Evolutionary conservation across 305 asterid species (phyloP), one percentile per base, ranked within the genome.

Genomic region (Fraxinus ornus): DNA sequence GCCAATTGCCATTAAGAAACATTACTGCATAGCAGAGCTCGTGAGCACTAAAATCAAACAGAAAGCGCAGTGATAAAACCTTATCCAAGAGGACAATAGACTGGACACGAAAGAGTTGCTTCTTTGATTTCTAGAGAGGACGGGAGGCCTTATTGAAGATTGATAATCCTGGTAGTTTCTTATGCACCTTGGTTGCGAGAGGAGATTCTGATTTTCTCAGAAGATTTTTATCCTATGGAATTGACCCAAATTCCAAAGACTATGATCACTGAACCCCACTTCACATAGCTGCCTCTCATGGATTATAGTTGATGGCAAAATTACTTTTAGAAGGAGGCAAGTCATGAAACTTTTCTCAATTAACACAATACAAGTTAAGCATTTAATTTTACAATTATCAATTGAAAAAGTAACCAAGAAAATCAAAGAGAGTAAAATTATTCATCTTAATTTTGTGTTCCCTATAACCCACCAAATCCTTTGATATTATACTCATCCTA

Each of bases 181-280:
- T 95, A 84, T 95, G 97, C 85, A 13, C 84, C 36, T 83, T 92
- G 4, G 94, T 92, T 76, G 91, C 91, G 10, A 91, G 83, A 78
- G 99, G 98, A 0, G 98, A 95, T 72, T 86, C 97, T 2, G 98
- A 94, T 83, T 81, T 93, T 75, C 90, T 95, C 41, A 87, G 93
- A 74, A 88, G 97, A 89, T 44, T 94, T 79, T 79, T 95, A 28
- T 76, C 90, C 44, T 78, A 88, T 4, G 97, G 99, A 21, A 36
- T 91, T 7, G 98, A 95, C 85, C 97, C 97, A 8, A 89, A 93
- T 85, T 81, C 89, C 13, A 78, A 81, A 77, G 97, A 94, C 84
- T 93, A 93, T 79, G 97, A 92, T 84, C 88, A 85, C 24, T 90
- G 97, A 44, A 89, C 97, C 74, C 89, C 98, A 77, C 97, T 94